Percentiles rank a stretch among this genome's conserved stretches.
Conservation (phyloP, 2,329 filamentous ascomycete species). For the Microascus cirrosus region DNA sequence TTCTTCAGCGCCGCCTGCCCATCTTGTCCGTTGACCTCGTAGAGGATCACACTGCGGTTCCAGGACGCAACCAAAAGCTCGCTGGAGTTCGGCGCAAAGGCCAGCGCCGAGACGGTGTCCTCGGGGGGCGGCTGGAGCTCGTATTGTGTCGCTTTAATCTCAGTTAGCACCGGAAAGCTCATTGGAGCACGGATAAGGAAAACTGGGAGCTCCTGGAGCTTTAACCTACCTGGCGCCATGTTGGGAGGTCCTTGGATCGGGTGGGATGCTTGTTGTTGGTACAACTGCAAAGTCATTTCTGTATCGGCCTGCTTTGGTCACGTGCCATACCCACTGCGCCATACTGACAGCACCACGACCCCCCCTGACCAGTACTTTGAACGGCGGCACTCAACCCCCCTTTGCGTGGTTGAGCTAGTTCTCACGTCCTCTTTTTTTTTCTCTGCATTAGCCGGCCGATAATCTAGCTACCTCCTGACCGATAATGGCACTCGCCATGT, state of each 20-base stretch:
- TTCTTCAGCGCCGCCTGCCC: slow-evolving; percentile 52
- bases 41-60: slow-evolving; percentile 86
- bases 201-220: background rate
- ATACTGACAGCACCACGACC: too few relatives aligned
- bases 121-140: slow-evolving; percentile 71
- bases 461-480: too few relatives aligned
- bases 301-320: too few relatives aligned
- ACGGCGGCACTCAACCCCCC: too few relatives aligned
- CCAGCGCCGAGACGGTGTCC: slow-evolving; percentile 78
- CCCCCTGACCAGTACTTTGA: too few relatives aligned
- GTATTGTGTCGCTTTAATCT: slow-evolving; percentile 54
- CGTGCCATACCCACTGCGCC: too few relatives aligned
- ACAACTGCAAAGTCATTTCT: background rate
- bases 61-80: slow-evolving; percentile 86
- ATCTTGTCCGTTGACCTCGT: slow-evolving; percentile 58
- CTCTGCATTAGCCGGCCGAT: too few relatives aligned
- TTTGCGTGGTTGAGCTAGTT: too few relatives aligned
- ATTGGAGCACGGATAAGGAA: too few relatives aligned
- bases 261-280: background rate
- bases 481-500: too few relatives aligned
- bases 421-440: too few relatives aligned
- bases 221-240: background rate
- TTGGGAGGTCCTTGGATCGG: background rate
- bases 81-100: slow-evolving; percentile 69
- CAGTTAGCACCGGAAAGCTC: background rate